These are phyloP conservation scores for Trypanosoma scelopori DNA, from an alignment of 208 protist species.

Conservation along the genomic window DNA sequence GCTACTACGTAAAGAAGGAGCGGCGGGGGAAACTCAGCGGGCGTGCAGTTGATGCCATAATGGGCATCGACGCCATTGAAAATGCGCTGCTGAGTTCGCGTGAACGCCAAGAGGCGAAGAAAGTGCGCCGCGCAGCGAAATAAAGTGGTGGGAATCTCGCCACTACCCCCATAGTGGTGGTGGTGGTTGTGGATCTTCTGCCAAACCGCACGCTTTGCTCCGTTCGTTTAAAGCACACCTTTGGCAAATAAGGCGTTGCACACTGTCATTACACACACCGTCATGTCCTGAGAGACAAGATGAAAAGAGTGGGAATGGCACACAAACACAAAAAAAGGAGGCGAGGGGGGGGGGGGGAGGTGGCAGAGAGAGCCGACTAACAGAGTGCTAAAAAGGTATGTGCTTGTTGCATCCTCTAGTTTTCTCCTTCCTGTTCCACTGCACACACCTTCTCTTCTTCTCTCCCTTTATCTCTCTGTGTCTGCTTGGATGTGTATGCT, in stretches of 20 bases:
- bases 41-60: conserved; percentile 73
- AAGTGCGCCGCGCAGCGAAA: conserved; percentile 45
- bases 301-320: too few relatives aligned
- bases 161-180: not conserved
- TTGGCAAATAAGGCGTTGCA: too few relatives aligned
- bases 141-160: conserved; percentile 7
- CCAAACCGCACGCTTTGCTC: not conserved
- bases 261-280: not conserved
- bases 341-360: too few relatives aligned
- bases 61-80: conserved; percentile 86
- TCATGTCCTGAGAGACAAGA: not conserved
- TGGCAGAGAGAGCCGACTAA: too few relatives aligned
- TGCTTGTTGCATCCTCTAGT: not conserved
- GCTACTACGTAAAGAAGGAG: conserved; percentile 93
- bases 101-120: conserved; percentile 77
- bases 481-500: not conserved
- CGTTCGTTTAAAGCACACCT: conserved; percentile 1
- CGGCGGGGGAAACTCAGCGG: conserved; percentile 53
- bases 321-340: too few relatives aligned
- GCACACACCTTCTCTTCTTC: not conserved
- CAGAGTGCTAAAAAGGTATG: not conserved
- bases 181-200: not conserved
- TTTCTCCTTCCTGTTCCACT: not conserved
- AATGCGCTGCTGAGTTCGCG: conserved; percentile 83
- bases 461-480: not conserved